Evolutionary conservation across 306 rosid species (phyloP).

Genomic region (Lathyrus tuberosus): DNA sequence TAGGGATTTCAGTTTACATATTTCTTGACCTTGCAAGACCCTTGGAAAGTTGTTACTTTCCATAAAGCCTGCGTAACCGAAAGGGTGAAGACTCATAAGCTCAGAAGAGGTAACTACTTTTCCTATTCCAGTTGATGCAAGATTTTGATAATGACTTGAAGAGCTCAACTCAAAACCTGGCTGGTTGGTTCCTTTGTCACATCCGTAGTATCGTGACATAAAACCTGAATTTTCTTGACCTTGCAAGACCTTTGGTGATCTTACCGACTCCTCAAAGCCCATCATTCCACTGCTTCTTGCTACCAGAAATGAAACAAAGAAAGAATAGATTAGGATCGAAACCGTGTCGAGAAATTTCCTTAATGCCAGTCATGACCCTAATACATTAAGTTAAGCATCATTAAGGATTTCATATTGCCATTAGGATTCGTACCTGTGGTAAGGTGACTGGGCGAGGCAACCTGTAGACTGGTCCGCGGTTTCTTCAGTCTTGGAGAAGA

Average conservation of each 20-base stretch:
- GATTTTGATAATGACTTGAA: slow-evolving; percentile 68
- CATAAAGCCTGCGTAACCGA: slow-evolving; percentile 75
- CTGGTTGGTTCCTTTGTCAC: slow-evolving; percentile 66
- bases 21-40: slow-evolving; percentile 99
- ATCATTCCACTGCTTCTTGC: slow-evolving; percentile 72
- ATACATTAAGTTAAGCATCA: neutral
- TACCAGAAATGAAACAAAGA: slow-evolving; percentile 22
- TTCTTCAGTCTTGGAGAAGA: slow-evolving; percentile 93
- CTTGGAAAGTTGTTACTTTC: slow-evolving; percentile 77
- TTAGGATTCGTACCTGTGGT: slow-evolving; percentile 58
- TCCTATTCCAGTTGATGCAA: slow-evolving; percentile 51
- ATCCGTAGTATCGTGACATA: slow-evolving; percentile 72
- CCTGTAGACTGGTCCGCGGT: slow-evolving; percentile 81
- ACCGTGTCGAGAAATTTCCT: neutral
- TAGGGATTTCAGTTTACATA: slow-evolving; percentile 75
- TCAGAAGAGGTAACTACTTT: slow-evolving; percentile 56
- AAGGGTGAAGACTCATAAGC: slow-evolving; percentile 61
- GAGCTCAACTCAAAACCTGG: slow-evolving; percentile 74
- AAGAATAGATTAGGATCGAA: slow-evolving; percentile 23
- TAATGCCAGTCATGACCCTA: neutral
- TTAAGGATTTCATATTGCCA: neutral
- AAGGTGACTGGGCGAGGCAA: slow-evolving; percentile 60
- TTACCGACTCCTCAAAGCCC: slow-evolving; percentile 91
- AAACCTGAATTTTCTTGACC: slow-evolving; percentile 99
- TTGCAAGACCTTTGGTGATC: slow-evolving; percentile 99